Conservation (phyloP, 106 monocot species). For the Acanthochlamys bracteata region DNA sequence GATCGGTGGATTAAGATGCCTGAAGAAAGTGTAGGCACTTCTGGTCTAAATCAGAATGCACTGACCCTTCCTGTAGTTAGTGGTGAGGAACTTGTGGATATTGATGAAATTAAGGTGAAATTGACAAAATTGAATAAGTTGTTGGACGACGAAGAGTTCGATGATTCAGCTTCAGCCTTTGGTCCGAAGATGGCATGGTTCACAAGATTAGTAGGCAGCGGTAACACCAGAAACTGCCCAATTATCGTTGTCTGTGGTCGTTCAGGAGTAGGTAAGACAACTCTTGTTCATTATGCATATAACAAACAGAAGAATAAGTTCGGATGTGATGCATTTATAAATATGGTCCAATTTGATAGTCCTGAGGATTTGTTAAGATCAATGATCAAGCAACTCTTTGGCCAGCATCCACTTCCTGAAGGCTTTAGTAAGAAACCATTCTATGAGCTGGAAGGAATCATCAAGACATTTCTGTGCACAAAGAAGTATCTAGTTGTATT, state of each 20-base stretch:
- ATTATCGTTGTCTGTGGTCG: slow-evolving; percentile 4
- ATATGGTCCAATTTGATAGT: neutral
- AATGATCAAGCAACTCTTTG: neutral
- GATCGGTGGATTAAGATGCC: neutral
- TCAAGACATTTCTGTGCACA: too few relatives aligned
- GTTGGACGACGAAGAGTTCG: neutral
- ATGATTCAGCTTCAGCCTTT: slow-evolving; percentile 5
- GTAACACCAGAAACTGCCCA: too few relatives aligned
- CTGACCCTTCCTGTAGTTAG: neutral
- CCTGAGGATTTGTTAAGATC: neutral
- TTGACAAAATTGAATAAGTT: neutral
- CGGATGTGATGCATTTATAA: neutral
- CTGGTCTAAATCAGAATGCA: neutral
- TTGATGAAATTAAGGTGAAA: neutral
- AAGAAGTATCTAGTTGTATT: too few relatives aligned
- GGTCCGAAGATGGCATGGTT: too few relatives aligned
- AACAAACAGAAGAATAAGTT: slow-evolving; percentile 2
- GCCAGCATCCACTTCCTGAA: too few relatives aligned
- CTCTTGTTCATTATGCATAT: slow-evolving; percentile 5
- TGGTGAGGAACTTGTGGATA: neutral
- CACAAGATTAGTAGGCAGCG: too few relatives aligned
- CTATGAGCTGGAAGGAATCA: too few relatives aligned
- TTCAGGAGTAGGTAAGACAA: slow-evolving; percentile 13
- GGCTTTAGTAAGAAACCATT: too few relatives aligned
- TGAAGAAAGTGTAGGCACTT: neutral